phyloP scores from a whole-genome alignment of 2,329 filamentous ascomycete genomes.

The Paracorniculantispora psalliotae region DNA sequence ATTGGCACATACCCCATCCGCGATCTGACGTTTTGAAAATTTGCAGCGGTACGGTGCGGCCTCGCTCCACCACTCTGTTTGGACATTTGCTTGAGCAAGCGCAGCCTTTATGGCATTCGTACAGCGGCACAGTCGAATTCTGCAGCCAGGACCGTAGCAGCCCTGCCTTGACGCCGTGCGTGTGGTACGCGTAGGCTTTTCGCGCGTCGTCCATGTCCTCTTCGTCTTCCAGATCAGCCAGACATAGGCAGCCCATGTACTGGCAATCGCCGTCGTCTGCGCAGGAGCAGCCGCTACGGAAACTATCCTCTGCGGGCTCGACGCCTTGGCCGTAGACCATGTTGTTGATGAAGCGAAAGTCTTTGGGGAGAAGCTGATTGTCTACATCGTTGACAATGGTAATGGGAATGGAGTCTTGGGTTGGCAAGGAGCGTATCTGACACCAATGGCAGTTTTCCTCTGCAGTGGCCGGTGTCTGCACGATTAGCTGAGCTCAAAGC shows the following conservation, averaged over 20 bases:
- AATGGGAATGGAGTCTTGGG: conserved; percentile 46
- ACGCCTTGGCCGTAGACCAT: conserved; percentile 59
- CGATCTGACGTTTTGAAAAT: conserved; percentile 70
- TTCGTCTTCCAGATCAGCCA: conserved; percentile 55
- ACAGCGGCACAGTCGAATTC: conserved; percentile 58
- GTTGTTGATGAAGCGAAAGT: conserved; percentile 64
- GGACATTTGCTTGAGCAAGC: conserved; percentile 60
- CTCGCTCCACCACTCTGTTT: conserved; percentile 72
- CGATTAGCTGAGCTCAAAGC: background rate
- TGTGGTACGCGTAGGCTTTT: conserved; percentile 59
- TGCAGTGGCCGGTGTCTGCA: conserved; percentile 19
- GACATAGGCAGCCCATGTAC: conserved; percentile 62
- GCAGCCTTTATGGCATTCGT: conserved; percentile 74
- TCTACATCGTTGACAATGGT: conserved; percentile 62
- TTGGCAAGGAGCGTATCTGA: conserved; percentile 52
- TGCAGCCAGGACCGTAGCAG: conserved; percentile 49
- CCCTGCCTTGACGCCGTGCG: conserved; percentile 46
- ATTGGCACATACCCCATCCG: conserved; percentile 61
- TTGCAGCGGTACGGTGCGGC: conserved; percentile 64
- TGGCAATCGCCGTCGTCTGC: conserved; percentile 58
- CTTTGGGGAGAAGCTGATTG: conserved; percentile 48
- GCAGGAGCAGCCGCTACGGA: conserved; percentile 67
- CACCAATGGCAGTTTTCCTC: conserved; percentile 54
- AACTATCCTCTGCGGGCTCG: conserved; percentile 52
- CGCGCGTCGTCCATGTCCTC: conserved; percentile 20